Evolutionary conservation across 805 yeast species (phyloP).

Genomic region (Lipomyces chichibuensis): DNA sequence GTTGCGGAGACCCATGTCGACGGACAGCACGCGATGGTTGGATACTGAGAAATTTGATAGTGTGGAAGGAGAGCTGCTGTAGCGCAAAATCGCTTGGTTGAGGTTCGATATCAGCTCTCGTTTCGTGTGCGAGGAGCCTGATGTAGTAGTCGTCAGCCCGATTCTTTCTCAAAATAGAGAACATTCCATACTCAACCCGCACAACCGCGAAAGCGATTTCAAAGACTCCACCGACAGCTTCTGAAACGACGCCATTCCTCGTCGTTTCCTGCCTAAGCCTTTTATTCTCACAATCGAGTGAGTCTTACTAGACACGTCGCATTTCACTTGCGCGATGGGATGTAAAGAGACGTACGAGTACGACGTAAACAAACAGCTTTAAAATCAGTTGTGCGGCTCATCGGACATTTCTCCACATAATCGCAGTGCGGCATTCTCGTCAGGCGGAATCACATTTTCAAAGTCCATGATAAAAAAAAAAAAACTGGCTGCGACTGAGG

Average conservation of each 20-base stretch:
- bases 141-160: not conserved
- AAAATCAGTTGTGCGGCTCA: too few species aligned
- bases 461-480: too few species aligned
- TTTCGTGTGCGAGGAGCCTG: slow-evolving; percentile 16
- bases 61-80: not conserved
- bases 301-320: not conserved
- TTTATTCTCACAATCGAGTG: not conserved
- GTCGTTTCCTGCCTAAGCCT: not conserved
- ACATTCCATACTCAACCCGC: slow-evolving; percentile 14
- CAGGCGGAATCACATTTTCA: too few species aligned
- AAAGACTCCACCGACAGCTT: slow-evolving; percentile 12
- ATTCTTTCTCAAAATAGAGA: not conserved
- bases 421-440: too few species aligned
- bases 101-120: slow-evolving; percentile 10
- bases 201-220: slow-evolving; percentile 17
- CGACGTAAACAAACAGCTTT: too few species aligned
- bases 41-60: not conserved
- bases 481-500: too few species aligned
- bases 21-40: slow-evolving; percentile 15
- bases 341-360: too few species aligned
- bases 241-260: slow-evolving; percentile 2
- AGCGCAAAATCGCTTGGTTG: slow-evolving; percentile 1
- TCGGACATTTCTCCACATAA: too few species aligned
- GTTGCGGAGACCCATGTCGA: slow-evolving; percentile 25
- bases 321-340: not conserved